A percentile compares a stretch with the other conserved stretches of the same genome.
Conservation (phyloP, 495 filamentous ascomycete species). For the Sporormia fimetaria region DNA sequence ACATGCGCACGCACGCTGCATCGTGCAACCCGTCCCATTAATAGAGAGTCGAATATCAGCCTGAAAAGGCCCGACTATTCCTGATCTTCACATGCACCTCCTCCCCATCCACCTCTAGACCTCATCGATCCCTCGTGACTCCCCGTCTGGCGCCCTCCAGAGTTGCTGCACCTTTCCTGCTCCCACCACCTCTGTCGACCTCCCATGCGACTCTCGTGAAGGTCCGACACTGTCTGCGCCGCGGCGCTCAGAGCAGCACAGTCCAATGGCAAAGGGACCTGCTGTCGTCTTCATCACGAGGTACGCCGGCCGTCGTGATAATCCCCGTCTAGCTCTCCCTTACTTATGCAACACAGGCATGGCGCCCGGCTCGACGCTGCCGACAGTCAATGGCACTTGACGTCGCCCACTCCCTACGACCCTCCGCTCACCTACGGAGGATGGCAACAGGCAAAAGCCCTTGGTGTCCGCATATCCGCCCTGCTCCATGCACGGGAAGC, state of each 20-base stretch:
- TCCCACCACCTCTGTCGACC: not conserved
- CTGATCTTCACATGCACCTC: too few species aligned
- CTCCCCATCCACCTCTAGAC: too few species aligned
- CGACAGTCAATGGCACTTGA: conserved; percentile 88
- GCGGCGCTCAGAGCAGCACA: too few species aligned
- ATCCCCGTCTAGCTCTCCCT: not conserved
- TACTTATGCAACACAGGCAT: conserved; percentile 46
- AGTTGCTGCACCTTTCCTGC: too few species aligned
- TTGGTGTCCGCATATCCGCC: conserved; percentile 68
- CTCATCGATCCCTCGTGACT: too few species aligned
- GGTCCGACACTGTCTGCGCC: too few species aligned
- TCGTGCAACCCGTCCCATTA: too few species aligned
- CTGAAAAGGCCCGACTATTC: too few species aligned
- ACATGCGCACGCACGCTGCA: too few species aligned
- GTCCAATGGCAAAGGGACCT: conserved; percentile 34
- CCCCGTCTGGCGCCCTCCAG: too few species aligned
- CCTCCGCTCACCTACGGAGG: conserved; percentile 91
- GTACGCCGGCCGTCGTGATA: conserved; percentile 37
- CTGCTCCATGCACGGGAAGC: conserved; percentile 43
- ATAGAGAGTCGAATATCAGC: too few species aligned
- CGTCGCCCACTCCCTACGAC: conserved; percentile 92
- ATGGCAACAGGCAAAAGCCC: conserved; percentile 70
- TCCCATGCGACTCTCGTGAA: not conserved
- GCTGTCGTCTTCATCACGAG: conserved; percentile 71
- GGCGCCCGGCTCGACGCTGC: conserved; percentile 86